Evolutionary conservation across 768 basidiomycete species (phyloP), one percentile per base, ranked within the genome.

Genomic region (Collybia sordida): DNA sequence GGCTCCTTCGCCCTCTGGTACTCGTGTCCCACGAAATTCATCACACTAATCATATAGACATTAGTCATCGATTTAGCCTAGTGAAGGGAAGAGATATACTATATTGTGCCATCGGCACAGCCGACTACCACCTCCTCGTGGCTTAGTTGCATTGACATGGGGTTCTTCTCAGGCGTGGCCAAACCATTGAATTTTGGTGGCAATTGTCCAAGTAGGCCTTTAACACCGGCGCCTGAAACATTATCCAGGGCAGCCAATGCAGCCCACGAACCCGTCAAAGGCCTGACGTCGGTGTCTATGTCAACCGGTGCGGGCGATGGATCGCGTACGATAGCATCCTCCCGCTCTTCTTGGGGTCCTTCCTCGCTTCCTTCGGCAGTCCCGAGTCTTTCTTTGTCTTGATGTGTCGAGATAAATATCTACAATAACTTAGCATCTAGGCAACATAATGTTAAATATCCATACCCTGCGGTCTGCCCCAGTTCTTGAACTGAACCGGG

Each of bases 51-150:
- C 57, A 64, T 48, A 21, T 31, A 47, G 35, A 39, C 38, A 25
- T 19, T 21, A 45, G 19, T 7, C 11, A 25, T 21, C 9, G 17
- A 34, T 22, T n/a, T 15, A 8, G 6, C 34, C n/a, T 15, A 45
- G 35, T 18, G 24, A 44, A 18, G 24, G 18, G 22, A 31, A 31
- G 55, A n/a, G 12, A 74, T 90, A 71, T 54, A 93, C 90, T 93
- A 93, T 58, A 93, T 93, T 3, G 89, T 91, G 12, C 91, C 91
- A 66, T 93, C 91, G 22, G 90, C 90, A 72, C 91, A 93, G 0
- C 91, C 91, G 23, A 94, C 89, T 15, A 93, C 91, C 1, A 94
- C 87, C 62, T 93, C 90, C 61, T 94, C 92, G 57, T 93, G 88
- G 57, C 88, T 92, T 59, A 95, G 65, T 55, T 91, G 90, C 85